Percentiles rank a stretch among this genome's conserved stretches.
Conservation (phyloP, 2,329 filamentous ascomycete species). For the Cryphonectria naterciae region DNA sequence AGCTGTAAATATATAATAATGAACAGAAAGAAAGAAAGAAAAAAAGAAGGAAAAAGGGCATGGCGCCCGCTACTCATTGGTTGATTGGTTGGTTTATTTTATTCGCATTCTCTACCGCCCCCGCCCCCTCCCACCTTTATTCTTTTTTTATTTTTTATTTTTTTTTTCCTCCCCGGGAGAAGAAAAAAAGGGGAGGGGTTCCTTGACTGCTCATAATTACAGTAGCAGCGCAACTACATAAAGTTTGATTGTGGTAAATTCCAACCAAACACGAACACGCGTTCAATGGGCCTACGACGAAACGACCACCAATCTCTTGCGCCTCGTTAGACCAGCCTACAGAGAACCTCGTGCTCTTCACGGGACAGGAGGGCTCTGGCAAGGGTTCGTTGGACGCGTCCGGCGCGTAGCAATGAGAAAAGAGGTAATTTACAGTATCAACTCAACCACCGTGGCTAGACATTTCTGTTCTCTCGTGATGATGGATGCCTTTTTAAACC, state of each 20-base stretch:
- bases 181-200: background rate
- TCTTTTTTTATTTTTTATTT: background rate
- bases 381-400: background rate
- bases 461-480: no score
- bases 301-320: background rate
- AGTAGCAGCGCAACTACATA: background rate
- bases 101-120: background rate
- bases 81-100: background rate
- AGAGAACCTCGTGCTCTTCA: background rate
- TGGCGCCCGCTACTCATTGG: background rate
- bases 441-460: background rate
- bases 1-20: conserved; percentile 25
- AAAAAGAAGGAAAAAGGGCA: background rate
- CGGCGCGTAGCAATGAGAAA: background rate
- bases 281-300: background rate
- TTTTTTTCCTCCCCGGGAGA: background rate
- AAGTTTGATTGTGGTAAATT: background rate
- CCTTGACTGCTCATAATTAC: background rate
- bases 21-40: background rate
- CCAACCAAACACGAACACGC: conserved; percentile 1
- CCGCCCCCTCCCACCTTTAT: no score
- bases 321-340: background rate
- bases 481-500: no score
- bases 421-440: background rate
- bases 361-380: no score